Conservation (phyloP, 2,329 filamentous ascomycete genomes). For the Pseudocercospora crystallina region DNA sequence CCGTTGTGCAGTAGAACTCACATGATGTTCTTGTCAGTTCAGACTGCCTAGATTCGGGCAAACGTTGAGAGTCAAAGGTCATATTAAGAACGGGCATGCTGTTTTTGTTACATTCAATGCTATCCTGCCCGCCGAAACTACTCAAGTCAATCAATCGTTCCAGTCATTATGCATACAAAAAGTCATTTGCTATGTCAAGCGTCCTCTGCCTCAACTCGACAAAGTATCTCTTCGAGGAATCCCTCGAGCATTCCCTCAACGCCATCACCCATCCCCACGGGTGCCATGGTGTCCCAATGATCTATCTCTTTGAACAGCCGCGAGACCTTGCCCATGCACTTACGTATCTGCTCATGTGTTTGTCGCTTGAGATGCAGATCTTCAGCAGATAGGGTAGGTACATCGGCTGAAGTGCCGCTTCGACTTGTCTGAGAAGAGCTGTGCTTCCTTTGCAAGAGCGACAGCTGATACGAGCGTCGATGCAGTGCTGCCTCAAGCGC, state of each 20-base stretch:
- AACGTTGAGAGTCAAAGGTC: too few species aligned
- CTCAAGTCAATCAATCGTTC: slow-evolving; percentile 2
- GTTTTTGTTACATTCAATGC: too few species aligned
- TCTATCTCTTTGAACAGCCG: slow-evolving; percentile 88
- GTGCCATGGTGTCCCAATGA: slow-evolving; percentile 77
- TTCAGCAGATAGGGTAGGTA: slow-evolving; percentile 10
- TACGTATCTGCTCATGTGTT: slow-evolving; percentile 78
- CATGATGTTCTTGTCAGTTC: too few species aligned
- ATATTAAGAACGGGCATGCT: too few species aligned
- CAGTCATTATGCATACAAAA: slow-evolving; percentile 6
- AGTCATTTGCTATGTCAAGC: slow-evolving; percentile 44
- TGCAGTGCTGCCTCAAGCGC: slow-evolving; percentile 89
- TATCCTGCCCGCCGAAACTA: neutral
- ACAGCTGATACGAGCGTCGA: slow-evolving; percentile 64
- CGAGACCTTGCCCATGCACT: slow-evolving; percentile 78
- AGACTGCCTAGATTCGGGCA: too few species aligned
- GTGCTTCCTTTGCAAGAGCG: slow-evolving; percentile 51
- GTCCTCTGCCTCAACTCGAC: slow-evolving; percentile 84
- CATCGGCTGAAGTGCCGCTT: slow-evolving; percentile 1
- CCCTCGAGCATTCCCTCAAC: slow-evolving; percentile 88
- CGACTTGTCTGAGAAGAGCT: slow-evolving; percentile 23
- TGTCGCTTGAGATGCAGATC: slow-evolving; percentile 52
- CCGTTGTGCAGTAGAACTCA: too few species aligned
- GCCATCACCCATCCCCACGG: slow-evolving; percentile 90
- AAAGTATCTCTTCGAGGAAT: slow-evolving; percentile 87